Conservation (phyloP, 495 filamentous ascomycete genomes). For the Aspergillus nanangensis region DNA sequence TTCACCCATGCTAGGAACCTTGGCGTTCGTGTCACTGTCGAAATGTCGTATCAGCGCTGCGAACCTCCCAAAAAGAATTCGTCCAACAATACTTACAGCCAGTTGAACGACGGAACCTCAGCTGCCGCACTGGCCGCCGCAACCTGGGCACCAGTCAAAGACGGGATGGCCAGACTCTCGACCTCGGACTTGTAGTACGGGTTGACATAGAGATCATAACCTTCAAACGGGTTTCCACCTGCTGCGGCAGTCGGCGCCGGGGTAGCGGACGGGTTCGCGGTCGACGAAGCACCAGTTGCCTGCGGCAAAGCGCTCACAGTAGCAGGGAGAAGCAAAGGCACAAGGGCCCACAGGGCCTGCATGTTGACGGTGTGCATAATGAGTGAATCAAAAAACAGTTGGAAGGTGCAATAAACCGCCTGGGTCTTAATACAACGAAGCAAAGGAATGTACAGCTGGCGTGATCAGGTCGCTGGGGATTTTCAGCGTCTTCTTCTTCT, state of each 20-base stretch:
- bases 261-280: constrained; percentile 6
- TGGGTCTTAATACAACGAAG: not conserved
- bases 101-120: constrained; percentile 63
- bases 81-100: constrained; percentile 65
- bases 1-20: constrained; percentile 54
- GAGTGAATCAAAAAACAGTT: not conserved
- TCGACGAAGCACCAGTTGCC: constrained; percentile 5
- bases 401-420: not conserved
- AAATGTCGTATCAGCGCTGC: too few relatives aligned
- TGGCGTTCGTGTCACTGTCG: constrained; percentile 50
- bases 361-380: constrained; percentile 11
- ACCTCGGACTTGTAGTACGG: constrained; percentile 56
- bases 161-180: constrained; percentile 45
- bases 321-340: constrained; percentile 10
- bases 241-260: constrained; percentile 30
- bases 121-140: constrained; percentile 48
- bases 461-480: too few relatives aligned
- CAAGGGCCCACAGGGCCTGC: constrained; percentile 6
- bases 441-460: not conserved
- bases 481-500: too few relatives aligned
- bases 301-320: constrained; percentile 13
- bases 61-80: too few relatives aligned
- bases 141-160: constrained; percentile 33
- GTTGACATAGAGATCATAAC: constrained; percentile 52
- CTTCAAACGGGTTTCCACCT: constrained; percentile 52